Evolutionary conservation across 768 basidiomycete species (phyloP), one percentile per base, ranked within the genome.

Genomic region (Heimioporus sp.): DNA sequence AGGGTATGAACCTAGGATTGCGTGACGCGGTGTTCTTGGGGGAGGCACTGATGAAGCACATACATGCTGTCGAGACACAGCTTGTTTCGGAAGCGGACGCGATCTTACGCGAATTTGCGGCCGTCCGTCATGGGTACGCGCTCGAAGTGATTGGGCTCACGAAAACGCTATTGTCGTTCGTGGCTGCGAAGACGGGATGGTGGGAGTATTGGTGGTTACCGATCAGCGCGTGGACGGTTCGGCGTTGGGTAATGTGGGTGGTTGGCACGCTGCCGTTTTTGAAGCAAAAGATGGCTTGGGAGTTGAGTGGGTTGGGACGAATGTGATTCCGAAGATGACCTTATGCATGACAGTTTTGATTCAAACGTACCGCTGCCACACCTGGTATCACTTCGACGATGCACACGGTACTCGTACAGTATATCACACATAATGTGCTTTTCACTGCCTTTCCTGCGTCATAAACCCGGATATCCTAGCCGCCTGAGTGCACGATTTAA

Each of bases 1-100:
- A 82, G 54, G 81, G 81, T 8, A 79, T 83, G 80, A 81, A 81
- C 53, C 73, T 82, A 21, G 80, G 80, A 10, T 61, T 83, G 20
- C 73, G 81, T 11, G 81, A 82, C 49, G 80, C 76, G 1, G 55
- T 80, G 13, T 67, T 71, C 43, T 67, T 82, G 12, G 80, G 74
- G 5, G 70, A 75, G 15, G 70, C 64, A 0, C 58, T 83, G 42
- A 61, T 63, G 20, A 64, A 69, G 30, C 77, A 78, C 58, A 49
- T 74, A 1, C 57, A 48, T 7, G 60, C 58, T 4, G 8, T 54
- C 9, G 51, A 60, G 32, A 52, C 49, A 6, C 32, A 41, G 20
- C 30, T 60, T 0, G 46, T 56, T 5, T 30, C 55, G 1, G 63
- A 57, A 17, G 58, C 61, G 1, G 76, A 78, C 52, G 53, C 41